A percentile compares a stretch with the other conserved stretches of the same genome.
phyloP scores from a whole-genome alignment of 495 filamentous ascomycete species.

The Geoglossum glabrum region DNA sequence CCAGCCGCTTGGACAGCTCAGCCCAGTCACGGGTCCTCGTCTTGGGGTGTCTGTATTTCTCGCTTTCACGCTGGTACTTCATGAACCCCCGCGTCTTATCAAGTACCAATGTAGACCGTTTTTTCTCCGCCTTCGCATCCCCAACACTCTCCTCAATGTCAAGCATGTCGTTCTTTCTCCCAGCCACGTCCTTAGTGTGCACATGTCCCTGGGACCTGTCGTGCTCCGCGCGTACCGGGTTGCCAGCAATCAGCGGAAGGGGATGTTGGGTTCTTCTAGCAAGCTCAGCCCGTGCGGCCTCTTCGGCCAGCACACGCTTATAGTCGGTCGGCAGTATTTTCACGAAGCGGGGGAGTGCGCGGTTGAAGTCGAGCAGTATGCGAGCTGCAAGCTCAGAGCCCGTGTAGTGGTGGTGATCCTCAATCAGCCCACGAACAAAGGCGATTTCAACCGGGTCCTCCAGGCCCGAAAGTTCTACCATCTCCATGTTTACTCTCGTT shows the following conservation, averaged over 20 bases:
- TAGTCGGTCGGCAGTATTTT: constrained; percentile 95
- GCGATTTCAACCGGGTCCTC: constrained; percentile 87
- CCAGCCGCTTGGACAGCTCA: constrained; percentile 72
- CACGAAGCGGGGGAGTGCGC: constrained; percentile 78
- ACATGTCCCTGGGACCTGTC: constrained; percentile 40
- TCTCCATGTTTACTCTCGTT: constrained; percentile 92
- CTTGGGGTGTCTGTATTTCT: constrained; percentile 82
- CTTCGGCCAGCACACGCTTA: constrained; percentile 77
- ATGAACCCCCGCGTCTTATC: constrained; percentile 99
- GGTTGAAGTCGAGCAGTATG: constrained; percentile 89
- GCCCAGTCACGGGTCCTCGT: constrained; percentile 89
- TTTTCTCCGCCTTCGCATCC: constrained; percentile 77
- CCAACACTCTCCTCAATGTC: constrained; percentile 91
- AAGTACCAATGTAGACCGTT: constrained; percentile 75
- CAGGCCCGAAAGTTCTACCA: constrained; percentile 83
- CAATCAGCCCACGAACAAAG: constrained; percentile 79
- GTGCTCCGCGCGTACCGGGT: constrained; percentile 24
- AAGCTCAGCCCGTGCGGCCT: constrained; percentile 66
- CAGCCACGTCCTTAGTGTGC: constrained; percentile 31
- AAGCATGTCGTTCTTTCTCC: constrained; percentile 62
- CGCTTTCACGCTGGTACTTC: constrained; percentile 86
- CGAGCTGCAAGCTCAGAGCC: constrained; percentile 93
- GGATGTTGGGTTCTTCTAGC: constrained; percentile 71
- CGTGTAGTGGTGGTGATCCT: constrained; percentile 98
- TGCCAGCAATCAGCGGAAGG: constrained; percentile 55